These are phyloP conservation scores for Fonsecaea multimorphosa DNA, from an alignment of 2,329 filamentous ascomycete genomes.

Conservation along the genomic window DNA sequence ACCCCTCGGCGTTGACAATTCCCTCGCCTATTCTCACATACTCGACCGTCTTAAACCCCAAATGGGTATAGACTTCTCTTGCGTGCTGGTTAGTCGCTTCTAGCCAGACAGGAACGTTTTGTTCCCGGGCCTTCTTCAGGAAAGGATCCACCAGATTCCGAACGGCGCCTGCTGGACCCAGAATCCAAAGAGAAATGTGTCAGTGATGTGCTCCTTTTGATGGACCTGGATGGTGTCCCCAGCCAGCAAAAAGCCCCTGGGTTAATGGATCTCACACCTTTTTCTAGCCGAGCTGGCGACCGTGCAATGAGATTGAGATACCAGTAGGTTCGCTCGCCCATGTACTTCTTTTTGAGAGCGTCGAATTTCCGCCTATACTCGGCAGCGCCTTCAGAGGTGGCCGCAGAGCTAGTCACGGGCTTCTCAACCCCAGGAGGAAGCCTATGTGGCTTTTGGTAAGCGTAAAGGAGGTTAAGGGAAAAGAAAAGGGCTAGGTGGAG, in stretches of 20 bases:
- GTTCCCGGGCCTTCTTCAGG: constrained; percentile 28
- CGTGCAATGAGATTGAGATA: constrained; percentile 33
- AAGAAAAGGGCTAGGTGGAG: background rate
- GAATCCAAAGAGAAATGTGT: background rate
- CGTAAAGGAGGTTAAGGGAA: background rate
- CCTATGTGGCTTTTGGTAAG: constrained; percentile 9
- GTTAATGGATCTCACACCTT: constrained; percentile 15
- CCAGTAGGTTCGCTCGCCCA: constrained; percentile 28
- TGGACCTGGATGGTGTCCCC: background rate
- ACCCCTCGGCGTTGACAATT: constrained; percentile 29
- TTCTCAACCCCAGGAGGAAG: constrained; percentile 29
- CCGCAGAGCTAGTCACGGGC: background rate
- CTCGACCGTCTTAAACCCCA: constrained; percentile 33
- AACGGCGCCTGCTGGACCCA: constrained; percentile 28
- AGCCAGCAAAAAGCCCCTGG: no score
- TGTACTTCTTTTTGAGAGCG: constrained; percentile 22
- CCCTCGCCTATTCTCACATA: constrained; percentile 30
- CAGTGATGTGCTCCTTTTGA: background rate
- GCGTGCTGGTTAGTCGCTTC: constrained; percentile 34
- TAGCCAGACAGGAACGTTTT: constrained; percentile 36
- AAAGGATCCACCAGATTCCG: constrained; percentile 33
- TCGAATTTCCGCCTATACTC: constrained; percentile 29
- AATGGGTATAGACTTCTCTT: constrained; percentile 35
- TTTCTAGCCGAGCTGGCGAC: constrained; percentile 22
- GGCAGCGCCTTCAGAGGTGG: constrained; percentile 13